These are phyloP conservation scores for Venustampulla echinocandica DNA, from an alignment of 495 filamentous ascomycete genomes.

Conservation along the genomic window DNA sequence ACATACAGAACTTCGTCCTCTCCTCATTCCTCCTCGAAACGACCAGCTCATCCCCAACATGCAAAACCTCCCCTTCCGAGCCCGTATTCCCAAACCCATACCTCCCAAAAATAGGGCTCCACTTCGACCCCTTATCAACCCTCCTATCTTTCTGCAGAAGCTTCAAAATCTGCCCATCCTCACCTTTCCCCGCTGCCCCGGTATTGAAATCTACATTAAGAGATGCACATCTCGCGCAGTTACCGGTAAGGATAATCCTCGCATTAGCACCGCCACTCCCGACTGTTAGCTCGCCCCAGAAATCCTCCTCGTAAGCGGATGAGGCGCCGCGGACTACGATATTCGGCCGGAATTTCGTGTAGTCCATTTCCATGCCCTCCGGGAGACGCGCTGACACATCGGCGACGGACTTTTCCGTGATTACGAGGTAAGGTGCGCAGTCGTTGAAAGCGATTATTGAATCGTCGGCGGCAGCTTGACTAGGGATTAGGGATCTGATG, in stretches of 20 bases:
- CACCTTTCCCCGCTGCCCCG: slow-evolving; percentile 54
- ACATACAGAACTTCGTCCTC: slow-evolving; percentile 56
- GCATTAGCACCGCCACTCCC: slow-evolving; percentile 13
- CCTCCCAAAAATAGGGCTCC: slow-evolving; percentile 74
- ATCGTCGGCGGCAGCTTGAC: slow-evolving; percentile 1
- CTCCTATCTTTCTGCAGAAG: slow-evolving; percentile 68
- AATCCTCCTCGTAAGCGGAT: slow-evolving; percentile 73
- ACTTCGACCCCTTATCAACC: slow-evolving; percentile 65
- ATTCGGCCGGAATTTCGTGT: slow-evolving; percentile 80
- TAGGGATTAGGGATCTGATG: slow-evolving; percentile 17
- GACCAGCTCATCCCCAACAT: slow-evolving; percentile 61
- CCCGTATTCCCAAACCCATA: slow-evolving; percentile 56
- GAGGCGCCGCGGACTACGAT: slow-evolving; percentile 58
- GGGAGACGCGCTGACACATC: slow-evolving; percentile 55
- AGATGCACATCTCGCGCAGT: slow-evolving; percentile 71
- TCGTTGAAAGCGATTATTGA: slow-evolving; percentile 68
- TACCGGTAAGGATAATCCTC: slow-evolving; percentile 57
- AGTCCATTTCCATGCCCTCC: slow-evolving; percentile 53
- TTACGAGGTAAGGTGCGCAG: slow-evolving; percentile 65
- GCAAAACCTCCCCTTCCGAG: slow-evolving; percentile 30
- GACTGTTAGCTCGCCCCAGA: slow-evolving; percentile 54
- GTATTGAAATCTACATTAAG: slow-evolving; percentile 79
- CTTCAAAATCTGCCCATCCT: slow-evolving; percentile 63
- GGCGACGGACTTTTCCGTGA: slow-evolving; percentile 58
- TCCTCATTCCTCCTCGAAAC: slow-evolving; percentile 50